A percentile compares a stretch with the other conserved stretches of the same genome.
phyloP scores from a whole-genome alignment of 768 basidiomycete genomes.

The Kwoniella sp. region DNA sequence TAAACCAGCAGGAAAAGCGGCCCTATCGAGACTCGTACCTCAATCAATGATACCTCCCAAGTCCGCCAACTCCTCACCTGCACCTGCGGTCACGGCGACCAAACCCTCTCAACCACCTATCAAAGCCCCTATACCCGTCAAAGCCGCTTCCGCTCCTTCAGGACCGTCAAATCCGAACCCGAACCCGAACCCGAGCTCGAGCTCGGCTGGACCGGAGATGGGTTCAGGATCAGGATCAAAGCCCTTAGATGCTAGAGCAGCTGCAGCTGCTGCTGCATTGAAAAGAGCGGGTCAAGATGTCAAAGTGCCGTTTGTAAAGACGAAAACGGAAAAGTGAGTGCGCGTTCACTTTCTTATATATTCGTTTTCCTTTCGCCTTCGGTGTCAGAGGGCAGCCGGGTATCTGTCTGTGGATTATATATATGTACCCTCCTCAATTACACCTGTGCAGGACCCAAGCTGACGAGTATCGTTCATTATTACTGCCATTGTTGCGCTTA shows the following conservation, averaged over 20 bases:
- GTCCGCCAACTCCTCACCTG: background rate
- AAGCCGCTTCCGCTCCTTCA: background rate
- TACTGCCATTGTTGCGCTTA: background rate
- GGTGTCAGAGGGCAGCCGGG: background rate
- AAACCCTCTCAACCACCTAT: constrained; percentile 19
- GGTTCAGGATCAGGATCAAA: background rate
- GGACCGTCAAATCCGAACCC: constrained; percentile 1
- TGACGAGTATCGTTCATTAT: no score
- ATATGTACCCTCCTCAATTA: no score
- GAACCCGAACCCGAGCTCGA: constrained; percentile 1
- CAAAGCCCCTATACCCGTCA: background rate
- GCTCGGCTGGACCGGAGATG: constrained; percentile 4
- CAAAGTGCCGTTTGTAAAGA: constrained; percentile 51
- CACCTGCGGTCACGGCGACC: background rate
- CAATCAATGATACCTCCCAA: constrained; percentile 18
- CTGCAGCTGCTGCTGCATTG: constrained; percentile 52
- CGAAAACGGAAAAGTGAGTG: constrained; percentile 52
- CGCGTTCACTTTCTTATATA: background rate
- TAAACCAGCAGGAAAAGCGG: constrained; percentile 24
- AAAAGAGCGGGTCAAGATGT: constrained; percentile 51
- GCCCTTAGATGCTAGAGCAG: constrained; percentile 47
- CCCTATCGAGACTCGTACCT: constrained; percentile 25
- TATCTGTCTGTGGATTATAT: no score
- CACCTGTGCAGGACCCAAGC: no score
- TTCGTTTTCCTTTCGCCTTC: no score